These are phyloP conservation scores for Eimeria nieschulzi DNA, from an alignment of 169 alveolate species.

Conservation along the genomic window DNA sequence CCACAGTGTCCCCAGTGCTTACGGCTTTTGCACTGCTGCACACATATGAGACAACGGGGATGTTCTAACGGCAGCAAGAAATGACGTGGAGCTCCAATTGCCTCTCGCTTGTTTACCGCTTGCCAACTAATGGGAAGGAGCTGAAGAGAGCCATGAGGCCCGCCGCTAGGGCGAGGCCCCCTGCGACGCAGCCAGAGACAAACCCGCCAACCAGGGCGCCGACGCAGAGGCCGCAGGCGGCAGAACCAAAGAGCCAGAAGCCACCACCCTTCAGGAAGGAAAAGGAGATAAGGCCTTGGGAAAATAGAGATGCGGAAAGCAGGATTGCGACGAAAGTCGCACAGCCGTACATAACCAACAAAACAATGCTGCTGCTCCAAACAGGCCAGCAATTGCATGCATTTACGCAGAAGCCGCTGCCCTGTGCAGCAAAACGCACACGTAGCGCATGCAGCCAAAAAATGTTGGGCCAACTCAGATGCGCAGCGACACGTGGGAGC, in stretches of 20 bases:
- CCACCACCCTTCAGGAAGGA: constrained; percentile 80
- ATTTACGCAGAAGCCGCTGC: constrained; percentile 8
- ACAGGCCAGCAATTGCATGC: constrained; percentile 61
- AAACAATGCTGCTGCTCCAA: constrained; percentile 27
- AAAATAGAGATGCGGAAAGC: constrained; percentile 32
- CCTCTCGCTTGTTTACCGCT: constrained; percentile 37
- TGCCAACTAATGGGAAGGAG: constrained; percentile 77
- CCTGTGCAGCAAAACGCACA: neutral
- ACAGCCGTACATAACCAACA: constrained; percentile 6
- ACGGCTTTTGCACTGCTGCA: too few species aligned
- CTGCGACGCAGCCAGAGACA: constrained; percentile 78
- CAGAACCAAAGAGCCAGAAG: constrained; percentile 77
- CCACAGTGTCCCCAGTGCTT: too few species aligned
- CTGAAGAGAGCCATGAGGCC: constrained; percentile 74
- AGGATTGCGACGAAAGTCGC: constrained; percentile 26
- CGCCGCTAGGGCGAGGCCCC: constrained; percentile 78
- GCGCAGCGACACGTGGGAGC: too few species aligned
- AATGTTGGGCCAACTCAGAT: too few species aligned
- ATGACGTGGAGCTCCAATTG: too few species aligned
- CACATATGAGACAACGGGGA: too few species aligned
- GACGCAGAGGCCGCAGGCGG: constrained; percentile 67
- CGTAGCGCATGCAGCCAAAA: too few species aligned
- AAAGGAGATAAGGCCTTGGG: constrained; percentile 73
- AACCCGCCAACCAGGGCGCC: constrained; percentile 80
- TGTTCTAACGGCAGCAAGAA: too few species aligned